These are phyloP conservation scores for Cicer cuneatum DNA, from an alignment of 306 rosid genomes.

Conservation along the genomic window DNA sequence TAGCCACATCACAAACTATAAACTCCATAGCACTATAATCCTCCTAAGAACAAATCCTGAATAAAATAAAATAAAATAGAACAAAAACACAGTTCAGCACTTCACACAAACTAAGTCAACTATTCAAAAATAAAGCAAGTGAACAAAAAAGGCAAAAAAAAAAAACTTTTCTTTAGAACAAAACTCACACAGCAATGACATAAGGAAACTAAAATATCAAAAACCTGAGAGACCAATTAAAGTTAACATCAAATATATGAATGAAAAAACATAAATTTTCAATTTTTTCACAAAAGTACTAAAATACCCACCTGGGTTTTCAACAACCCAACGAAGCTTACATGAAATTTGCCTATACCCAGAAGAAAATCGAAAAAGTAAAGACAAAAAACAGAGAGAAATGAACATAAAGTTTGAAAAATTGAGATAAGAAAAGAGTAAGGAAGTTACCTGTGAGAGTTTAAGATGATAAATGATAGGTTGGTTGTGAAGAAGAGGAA, in stretches of 20 bases:
- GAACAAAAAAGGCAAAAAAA: background rate
- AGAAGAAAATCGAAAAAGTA: background rate
- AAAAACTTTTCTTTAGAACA: background rate
- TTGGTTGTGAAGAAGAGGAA: slow-evolving; percentile 2
- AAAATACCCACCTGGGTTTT: slow-evolving; percentile 40
- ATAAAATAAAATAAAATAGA: slow-evolving; percentile 5
- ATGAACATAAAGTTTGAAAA: background rate
- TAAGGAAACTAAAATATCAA: slow-evolving; percentile 27
- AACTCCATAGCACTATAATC: slow-evolving; percentile 41
- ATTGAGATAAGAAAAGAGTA: background rate
- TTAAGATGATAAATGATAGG: slow-evolving; percentile 10
- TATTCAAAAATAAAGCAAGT: slow-evolving; percentile 17
- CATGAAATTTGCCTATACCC: slow-evolving; percentile 10
- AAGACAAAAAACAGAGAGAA: background rate
- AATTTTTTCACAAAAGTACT: background rate
- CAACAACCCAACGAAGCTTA: slow-evolving; percentile 30
- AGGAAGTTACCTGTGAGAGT: slow-evolving; percentile 2
- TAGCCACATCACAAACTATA: slow-evolving; percentile 4
- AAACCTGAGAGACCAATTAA: slow-evolving; percentile 30
- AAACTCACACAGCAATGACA: slow-evolving; percentile 14
- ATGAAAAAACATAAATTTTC: background rate
- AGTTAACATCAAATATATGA: slow-evolving; percentile 2
- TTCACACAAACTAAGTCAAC: slow-evolving; percentile 42
- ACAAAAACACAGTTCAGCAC: slow-evolving; percentile 42
- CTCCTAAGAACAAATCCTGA: slow-evolving; percentile 47